Conservation (phyloP, 2,329 filamentous ascomycete species). For the Colletotrichum falcatum region DNA sequence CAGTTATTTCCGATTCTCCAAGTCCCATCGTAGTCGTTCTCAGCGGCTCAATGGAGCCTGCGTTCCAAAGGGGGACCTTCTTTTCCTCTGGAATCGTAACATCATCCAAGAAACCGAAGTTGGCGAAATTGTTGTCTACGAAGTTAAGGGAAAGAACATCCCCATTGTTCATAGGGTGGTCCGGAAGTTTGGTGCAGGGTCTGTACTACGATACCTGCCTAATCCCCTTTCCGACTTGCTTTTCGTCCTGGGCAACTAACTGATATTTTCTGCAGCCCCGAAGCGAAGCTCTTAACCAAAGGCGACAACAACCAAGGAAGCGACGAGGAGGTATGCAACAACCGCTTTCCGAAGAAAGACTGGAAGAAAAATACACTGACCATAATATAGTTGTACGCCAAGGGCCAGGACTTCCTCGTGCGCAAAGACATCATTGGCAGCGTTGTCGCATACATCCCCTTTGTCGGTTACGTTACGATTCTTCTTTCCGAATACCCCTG, state of each 20-base stretch:
- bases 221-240: neutral
- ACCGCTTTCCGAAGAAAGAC: neutral
- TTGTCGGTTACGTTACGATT: slow-evolving; percentile 97
- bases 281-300: slow-evolving; percentile 88
- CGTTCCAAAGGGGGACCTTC: slow-evolving; percentile 83
- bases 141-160: slow-evolving; percentile 93
- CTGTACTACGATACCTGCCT: slow-evolving; percentile 44
- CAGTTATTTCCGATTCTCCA: slow-evolving; percentile 79
- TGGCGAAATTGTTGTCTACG: slow-evolving; percentile 74
- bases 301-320: slow-evolving; percentile 88
- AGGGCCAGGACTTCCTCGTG: slow-evolving; percentile 86
- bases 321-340: slow-evolving; percentile 68
- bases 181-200: slow-evolving; percentile 75
- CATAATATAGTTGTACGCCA: slow-evolving; percentile 69
- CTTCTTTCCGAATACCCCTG: slow-evolving; percentile 95
- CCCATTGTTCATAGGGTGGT: slow-evolving; percentile 96
- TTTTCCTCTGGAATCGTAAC: slow-evolving; percentile 83
- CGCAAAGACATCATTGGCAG: slow-evolving; percentile 93
- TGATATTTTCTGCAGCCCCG: slow-evolving; percentile 52
- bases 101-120: slow-evolving; percentile 66
- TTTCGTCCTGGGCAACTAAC: neutral
- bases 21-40: slow-evolving; percentile 87
- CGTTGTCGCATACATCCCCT: slow-evolving; percentile 91
- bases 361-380: neutral
- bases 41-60: slow-evolving; percentile 86